Evolutionary conservation across 345 rosid species (phyloP).

Genomic region (Theobroma cacao): DNA sequence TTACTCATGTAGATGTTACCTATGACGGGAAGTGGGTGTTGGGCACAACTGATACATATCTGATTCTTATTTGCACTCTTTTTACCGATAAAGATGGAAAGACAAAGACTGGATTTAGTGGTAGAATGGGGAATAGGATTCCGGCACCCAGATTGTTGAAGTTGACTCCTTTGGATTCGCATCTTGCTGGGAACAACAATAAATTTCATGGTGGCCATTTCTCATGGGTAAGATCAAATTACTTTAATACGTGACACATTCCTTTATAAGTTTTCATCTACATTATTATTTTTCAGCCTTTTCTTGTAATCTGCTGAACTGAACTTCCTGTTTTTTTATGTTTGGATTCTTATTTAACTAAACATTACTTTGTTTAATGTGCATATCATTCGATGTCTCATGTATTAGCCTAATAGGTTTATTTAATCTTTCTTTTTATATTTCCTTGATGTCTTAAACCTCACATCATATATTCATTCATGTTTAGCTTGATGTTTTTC

Average conservation of each 20-base stretch:
- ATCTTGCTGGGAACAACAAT: conserved; percentile 77
- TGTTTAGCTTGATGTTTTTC: not conserved
- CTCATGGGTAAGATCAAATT: conserved; percentile 78
- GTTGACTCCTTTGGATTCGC: conserved; percentile 88
- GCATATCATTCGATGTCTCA: not conserved
- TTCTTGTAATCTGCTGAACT: not conserved
- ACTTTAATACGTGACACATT: not conserved
- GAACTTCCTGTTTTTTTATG: not conserved
- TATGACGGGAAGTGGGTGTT: conserved; percentile 93
- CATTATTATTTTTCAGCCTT: not conserved
- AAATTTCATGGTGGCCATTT: conserved; percentile 90
- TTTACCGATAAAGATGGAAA: conserved; percentile 88
- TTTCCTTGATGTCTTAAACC: not conserved
- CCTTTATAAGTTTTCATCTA: not conserved
- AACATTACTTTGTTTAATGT: not conserved
- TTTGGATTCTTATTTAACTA: not conserved
- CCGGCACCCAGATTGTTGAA: conserved; percentile 91
- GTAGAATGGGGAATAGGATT: conserved; percentile 93
- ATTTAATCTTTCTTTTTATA: not conserved
- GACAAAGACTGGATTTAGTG: conserved; percentile 82
- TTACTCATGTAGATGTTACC: conserved; percentile 88
- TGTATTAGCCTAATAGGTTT: not conserved
- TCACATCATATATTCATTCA: not conserved
- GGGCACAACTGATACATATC: conserved; percentile 85
- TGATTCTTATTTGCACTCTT: conserved; percentile 85